Percentiles rank a stretch among this genome's conserved stretches.
These are phyloP conservation scores for Micromonas pusilla DNA, from an alignment of 139 green algal genomes.

Conservation along the genomic window DNA sequence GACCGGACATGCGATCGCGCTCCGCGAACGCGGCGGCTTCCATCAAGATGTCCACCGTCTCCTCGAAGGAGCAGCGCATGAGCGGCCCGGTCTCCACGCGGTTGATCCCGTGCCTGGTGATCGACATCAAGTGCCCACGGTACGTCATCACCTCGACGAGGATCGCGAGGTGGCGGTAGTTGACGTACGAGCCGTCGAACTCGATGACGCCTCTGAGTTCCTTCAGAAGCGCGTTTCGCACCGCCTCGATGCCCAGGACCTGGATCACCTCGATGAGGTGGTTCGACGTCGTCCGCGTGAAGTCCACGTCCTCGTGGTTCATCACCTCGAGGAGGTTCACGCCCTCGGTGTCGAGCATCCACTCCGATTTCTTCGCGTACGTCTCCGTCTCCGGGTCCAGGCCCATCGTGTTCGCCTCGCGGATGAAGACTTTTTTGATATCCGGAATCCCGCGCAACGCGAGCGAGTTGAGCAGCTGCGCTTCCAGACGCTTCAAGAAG, in stretches of 20 bases:
- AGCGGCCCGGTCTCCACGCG: slow-evolving; percentile 76
- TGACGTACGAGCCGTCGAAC: slow-evolving; percentile 96
- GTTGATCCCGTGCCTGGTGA: slow-evolving; percentile 99
- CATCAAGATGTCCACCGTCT: slow-evolving; percentile 97
- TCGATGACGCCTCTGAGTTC: slow-evolving; percentile 96
- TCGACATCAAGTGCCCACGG: slow-evolving; percentile 93
- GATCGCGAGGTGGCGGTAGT: slow-evolving; percentile 90
- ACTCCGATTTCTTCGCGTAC: slow-evolving; percentile 73
- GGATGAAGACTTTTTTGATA: slow-evolving; percentile 89
- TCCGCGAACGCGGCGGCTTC: slow-evolving; percentile 69
- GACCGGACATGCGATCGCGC: slow-evolving; percentile 67
- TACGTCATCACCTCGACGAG: slow-evolving; percentile 82
- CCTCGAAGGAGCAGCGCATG: slow-evolving; percentile 94
- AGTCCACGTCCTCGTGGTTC: slow-evolving; percentile 79
- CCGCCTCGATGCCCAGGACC: slow-evolving; percentile 94
- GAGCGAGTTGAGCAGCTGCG: slow-evolving; percentile 63
- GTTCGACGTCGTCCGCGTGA: slow-evolving; percentile 75
- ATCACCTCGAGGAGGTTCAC: slow-evolving; percentile 91
- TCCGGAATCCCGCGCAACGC: slow-evolving; percentile 64
- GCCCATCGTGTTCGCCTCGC: slow-evolving; percentile 62
- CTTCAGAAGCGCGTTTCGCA: slow-evolving; percentile 75
- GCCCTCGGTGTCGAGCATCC: slow-evolving; percentile 96
- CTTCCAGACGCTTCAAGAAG: slow-evolving; percentile 73
- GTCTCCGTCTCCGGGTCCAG: slow-evolving; percentile 35
- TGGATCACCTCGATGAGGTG: slow-evolving; percentile 86